Conservation (phyloP, 148 eudicot species). For the Fagopyrum tataricum region DNA sequence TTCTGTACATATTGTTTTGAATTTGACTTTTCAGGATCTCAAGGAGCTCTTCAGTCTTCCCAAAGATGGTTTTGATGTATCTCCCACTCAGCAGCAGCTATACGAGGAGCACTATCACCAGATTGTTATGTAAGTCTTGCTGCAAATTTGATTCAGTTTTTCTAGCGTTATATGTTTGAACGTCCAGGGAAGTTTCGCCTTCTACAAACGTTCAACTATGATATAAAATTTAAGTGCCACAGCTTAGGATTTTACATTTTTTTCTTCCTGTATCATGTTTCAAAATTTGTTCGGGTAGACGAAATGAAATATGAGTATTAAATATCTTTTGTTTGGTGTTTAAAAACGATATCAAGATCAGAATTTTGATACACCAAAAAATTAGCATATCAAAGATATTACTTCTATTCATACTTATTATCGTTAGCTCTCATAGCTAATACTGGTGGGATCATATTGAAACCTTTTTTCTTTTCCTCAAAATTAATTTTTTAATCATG, state of each 20-base stretch:
- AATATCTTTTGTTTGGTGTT: too few relatives aligned
- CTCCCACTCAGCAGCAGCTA: conserved; percentile 89
- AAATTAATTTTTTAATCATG: neutral
- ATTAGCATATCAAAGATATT: too few relatives aligned
- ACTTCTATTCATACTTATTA: too few relatives aligned
- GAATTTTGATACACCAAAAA: too few relatives aligned
- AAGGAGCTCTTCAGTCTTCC: conserved; percentile 86
- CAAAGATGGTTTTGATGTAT: conserved; percentile 79
- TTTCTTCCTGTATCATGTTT: neutral
- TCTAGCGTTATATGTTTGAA: neutral
- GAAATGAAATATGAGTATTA: too few relatives aligned
- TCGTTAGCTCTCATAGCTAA: too few relatives aligned
- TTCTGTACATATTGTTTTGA: conserved; percentile 9
- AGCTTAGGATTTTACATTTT: neutral
- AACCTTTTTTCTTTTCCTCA: neutral
- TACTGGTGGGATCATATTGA: too few relatives aligned
- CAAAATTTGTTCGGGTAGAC: too few relatives aligned
- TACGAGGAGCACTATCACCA: conserved; percentile 76
- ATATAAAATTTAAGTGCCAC: neutral
- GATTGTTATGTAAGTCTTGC: conserved; percentile 35
- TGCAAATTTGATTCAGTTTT: neutral
- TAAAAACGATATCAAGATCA: too few relatives aligned
- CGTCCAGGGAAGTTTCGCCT: neutral
- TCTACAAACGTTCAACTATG: neutral
- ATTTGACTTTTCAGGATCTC: conserved; percentile 55